phyloP scores from a whole-genome alignment of 2,329 filamentous ascomycete genomes.

The Malbranchea cinnamomea region DNA sequence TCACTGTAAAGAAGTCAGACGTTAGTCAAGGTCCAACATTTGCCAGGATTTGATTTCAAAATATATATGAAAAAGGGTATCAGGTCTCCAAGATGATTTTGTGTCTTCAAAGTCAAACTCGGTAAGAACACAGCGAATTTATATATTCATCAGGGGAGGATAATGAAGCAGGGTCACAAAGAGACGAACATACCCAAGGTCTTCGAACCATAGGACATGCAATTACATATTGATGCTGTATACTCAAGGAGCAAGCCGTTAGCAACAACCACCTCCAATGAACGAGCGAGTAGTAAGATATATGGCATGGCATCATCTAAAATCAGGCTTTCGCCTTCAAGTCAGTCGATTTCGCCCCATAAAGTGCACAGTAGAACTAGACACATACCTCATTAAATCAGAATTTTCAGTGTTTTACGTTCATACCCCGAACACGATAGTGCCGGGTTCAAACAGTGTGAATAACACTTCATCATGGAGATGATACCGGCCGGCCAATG shows the following conservation, averaged over 20 bases:
- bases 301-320: conserved; percentile 20
- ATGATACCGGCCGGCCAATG: conserved; percentile 18
- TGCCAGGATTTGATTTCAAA: too few relatives aligned
- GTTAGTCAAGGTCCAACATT: too few relatives aligned
- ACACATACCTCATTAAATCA: conserved; percentile 52
- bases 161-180: conserved; percentile 6
- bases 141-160: conserved; percentile 40
- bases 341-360: conserved; percentile 9
- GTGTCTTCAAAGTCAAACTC: conserved; percentile 45
- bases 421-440: conserved; percentile 41
- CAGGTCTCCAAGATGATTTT: conserved; percentile 54
- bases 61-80: conserved; percentile 20
- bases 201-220: conserved; percentile 1
- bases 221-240: background rate
- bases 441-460: conserved; percentile 52
- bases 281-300: background rate
- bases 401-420: conserved; percentile 50
- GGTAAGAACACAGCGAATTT: conserved; percentile 52
- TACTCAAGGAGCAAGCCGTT: background rate
- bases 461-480: conserved; percentile 54
- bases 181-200: conserved; percentile 3
- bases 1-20: too few relatives aligned
- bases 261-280: background rate
- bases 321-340: conserved; percentile 23
- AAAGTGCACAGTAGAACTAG: conserved; percentile 3